These are phyloP conservation scores for Aureobasidium musti DNA, from an alignment of 2,329 filamentous ascomycete species.

Conservation along the genomic window DNA sequence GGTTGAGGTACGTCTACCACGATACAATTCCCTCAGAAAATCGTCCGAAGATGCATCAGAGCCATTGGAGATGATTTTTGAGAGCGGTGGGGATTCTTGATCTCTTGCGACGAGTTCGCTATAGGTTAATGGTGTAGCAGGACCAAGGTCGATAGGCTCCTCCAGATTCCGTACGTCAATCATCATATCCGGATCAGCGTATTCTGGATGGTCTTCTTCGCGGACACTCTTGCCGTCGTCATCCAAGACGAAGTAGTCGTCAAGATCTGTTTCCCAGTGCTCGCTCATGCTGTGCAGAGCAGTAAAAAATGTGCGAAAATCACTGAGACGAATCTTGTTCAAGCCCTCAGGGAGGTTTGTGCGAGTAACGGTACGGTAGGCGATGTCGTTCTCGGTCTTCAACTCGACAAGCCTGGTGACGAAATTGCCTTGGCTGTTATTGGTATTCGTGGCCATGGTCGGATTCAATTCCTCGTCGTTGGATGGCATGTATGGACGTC, in stretches of 20 bases:
- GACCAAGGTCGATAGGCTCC: neutral
- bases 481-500: slow-evolving; percentile 31
- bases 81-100: slow-evolving; percentile 20
- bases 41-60: slow-evolving; percentile 28
- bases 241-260: slow-evolving; percentile 52
- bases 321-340: slow-evolving; percentile 54
- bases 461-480: neutral
- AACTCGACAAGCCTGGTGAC: slow-evolving; percentile 55
- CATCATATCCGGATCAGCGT: slow-evolving; percentile 25
- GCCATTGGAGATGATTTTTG: slow-evolving; percentile 11
- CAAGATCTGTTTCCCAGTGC: slow-evolving; percentile 63
- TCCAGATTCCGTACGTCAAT: slow-evolving; percentile 21
- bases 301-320: slow-evolving; percentile 63
- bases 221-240: slow-evolving; percentile 26
- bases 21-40: slow-evolving; percentile 48
- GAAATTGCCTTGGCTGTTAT: slow-evolving; percentile 49
- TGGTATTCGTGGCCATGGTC: slow-evolving; percentile 33
- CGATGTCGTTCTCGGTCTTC: slow-evolving; percentile 57
- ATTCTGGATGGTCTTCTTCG: slow-evolving; percentile 10
- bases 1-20: slow-evolving; percentile 59
- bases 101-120: slow-evolving; percentile 25
- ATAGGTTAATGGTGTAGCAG: slow-evolving; percentile 11
- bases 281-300: slow-evolving; percentile 60
- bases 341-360: slow-evolving; percentile 45
- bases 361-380: slow-evolving; percentile 58